Percentiles rank a stretch among this genome's conserved stretches.
Conservation (phyloP, 768 basidiomycete genomes). For the Daedalea quercina region DNA sequence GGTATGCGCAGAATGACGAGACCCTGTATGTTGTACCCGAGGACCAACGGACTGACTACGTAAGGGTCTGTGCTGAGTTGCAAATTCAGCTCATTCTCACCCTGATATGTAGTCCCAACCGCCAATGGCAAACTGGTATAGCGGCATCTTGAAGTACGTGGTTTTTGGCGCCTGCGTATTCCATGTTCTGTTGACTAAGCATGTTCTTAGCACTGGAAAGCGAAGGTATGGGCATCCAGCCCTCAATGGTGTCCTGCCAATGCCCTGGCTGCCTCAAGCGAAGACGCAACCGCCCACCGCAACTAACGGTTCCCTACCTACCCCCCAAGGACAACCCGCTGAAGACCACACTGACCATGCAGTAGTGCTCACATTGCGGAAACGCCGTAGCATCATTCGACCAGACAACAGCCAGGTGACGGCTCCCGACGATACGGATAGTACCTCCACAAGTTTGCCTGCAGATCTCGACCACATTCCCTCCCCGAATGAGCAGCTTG, state of each 20-base stretch:
- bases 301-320: slow-evolving; percentile 9
- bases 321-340: slow-evolving; percentile 25
- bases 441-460: neutral
- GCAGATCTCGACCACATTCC: slow-evolving; percentile 3
- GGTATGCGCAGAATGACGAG: slow-evolving; percentile 93
- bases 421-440: slow-evolving; percentile 18
- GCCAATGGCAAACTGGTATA: slow-evolving; percentile 93
- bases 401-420: slow-evolving; percentile 20
- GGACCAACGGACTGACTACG: slow-evolving; percentile 88
- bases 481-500: neutral
- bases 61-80: slow-evolving; percentile 25
- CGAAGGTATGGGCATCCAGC: slow-evolving; percentile 93
- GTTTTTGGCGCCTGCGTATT: neutral
- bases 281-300: slow-evolving; percentile 52
- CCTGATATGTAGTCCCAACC: slow-evolving; percentile 69
- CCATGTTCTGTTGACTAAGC: neutral
- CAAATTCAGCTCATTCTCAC: slow-evolving; percentile 8
- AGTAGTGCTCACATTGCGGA: slow-evolving; percentile 77
- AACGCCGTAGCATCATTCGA: slow-evolving; percentile 53
- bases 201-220: slow-evolving; percentile 79
- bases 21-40: slow-evolving; percentile 93
- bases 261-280: slow-evolving; percentile 91
- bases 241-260: slow-evolving; percentile 85
- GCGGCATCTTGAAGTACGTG: slow-evolving; percentile 81
- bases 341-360: slow-evolving; percentile 45